A percentile compares a stretch with the other conserved stretches of the same genome.
Evolutionary conservation across 495 filamentous ascomycete genomes (phyloP).

Genomic region (Daldinia decipiens): DNA sequence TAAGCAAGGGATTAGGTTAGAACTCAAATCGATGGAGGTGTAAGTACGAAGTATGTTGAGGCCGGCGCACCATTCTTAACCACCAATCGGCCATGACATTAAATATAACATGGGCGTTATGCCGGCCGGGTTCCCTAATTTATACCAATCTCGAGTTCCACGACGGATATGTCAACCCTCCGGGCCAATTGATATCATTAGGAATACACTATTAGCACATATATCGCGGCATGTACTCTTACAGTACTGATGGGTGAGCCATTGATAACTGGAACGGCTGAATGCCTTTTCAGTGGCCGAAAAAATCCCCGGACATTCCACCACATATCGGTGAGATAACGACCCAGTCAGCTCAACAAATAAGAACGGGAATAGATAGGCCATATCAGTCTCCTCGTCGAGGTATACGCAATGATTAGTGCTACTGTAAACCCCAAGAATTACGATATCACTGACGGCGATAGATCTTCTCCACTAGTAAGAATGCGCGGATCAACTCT

Average conservation of each 20-base stretch:
- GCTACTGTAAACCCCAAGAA: background rate
- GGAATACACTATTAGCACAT: background rate
- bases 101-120: conserved; percentile 6
- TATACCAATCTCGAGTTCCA: conserved; percentile 26
- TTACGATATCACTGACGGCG: background rate
- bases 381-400: background rate
- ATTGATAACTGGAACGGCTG: conserved; percentile 14
- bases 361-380: conserved; percentile 18
- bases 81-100: background rate
- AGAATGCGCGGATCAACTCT: background rate
- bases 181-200: conserved; percentile 8
- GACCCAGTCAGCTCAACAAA: conserved; percentile 31
- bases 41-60: conserved; percentile 8
- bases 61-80: background rate
- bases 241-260: background rate
- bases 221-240: background rate
- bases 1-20: conserved; percentile 18
- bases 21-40: background rate
- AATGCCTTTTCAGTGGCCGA: conserved; percentile 5
- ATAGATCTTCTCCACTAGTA: background rate
- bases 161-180: conserved; percentile 13
- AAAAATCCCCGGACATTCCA: conserved; percentile 19
- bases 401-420: background rate
- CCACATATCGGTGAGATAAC: conserved; percentile 32
- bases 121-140: conserved; percentile 25